A percentile compares a stretch with the other conserved stretches of the same genome.
phyloP scores from a whole-genome alignment of 2,329 filamentous ascomycete genomes.

The Alternaria brassicicola region DNA sequence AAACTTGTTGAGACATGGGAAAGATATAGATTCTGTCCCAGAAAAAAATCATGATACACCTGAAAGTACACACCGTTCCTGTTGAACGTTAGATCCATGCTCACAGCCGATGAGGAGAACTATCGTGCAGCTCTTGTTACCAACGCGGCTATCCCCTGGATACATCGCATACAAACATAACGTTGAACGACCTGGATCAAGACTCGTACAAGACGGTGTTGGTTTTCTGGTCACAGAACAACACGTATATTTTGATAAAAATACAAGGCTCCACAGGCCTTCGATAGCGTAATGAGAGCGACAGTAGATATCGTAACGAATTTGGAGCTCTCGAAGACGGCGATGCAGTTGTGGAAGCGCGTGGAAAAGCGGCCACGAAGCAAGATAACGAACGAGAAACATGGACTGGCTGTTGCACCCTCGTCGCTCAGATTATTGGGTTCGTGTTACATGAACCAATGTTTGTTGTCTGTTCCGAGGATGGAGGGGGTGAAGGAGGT shows the following conservation, averaged over 20 bases:
- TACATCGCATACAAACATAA: not conserved
- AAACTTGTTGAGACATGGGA: not conserved
- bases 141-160: not conserved
- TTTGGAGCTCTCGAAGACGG: not conserved
- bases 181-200: not conserved
- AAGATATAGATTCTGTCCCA: not conserved
- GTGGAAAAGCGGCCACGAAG: not conserved
- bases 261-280: not conserved
- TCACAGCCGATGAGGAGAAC: not conserved
- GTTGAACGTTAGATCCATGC: not conserved
- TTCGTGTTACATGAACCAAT: not conserved
- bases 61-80: not conserved
- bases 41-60: not conserved
- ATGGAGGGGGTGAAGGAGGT: not conserved
- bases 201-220: not conserved
- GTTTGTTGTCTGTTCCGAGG: not conserved
- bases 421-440: slow-evolving; percentile 2
- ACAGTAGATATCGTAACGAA: not conserved
- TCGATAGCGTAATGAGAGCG: not conserved
- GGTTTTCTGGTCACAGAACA: not conserved
- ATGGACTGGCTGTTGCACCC: not conserved
- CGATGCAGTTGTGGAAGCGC: slow-evolving; percentile 11
- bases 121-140: not conserved
- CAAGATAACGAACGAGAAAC: not conserved
- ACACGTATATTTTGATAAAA: not conserved